Base-by-base conservation (phyloP, 2,329 filamentous ascomycete genomes). In the Lachnellula occidentalis region DNA sequence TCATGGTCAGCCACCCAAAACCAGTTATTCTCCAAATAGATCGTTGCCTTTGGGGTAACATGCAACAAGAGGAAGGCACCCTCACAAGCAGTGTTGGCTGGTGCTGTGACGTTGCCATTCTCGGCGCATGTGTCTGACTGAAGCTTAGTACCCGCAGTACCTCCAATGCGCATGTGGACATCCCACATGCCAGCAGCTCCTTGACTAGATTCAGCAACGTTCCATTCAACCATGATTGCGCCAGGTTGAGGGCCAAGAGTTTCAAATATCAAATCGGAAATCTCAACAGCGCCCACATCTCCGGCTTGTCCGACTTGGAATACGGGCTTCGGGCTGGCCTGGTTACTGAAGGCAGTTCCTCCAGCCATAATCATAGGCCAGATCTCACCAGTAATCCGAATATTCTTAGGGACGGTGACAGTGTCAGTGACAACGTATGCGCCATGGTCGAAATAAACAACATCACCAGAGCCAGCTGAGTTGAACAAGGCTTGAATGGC, bases 1-100 rank as follows among this genome's bases (percentile, higher is more conserved):
- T 95, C 89, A 75, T 96, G 91, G 70, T 96, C 91, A 2, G 91
- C 84, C 46, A 90, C 87, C 90, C 91, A 95, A 71, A 89, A 86
- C 89, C 90, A 95, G 46, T 79, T 84, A 74, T 95, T 95, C 76
- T 96, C 92, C 45, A 95, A 76, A 73, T 95, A 95, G 45, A 83
- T 82, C 37, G 83, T 86, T 50, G 80, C 79, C 34, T 76, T 68
- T n/a, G 72, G 56, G 2, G 84, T 87, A 49, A 88, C 67, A 69
- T 88, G 85, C 41, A 88, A 71, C 61, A 89, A 73, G 69, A 88
- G 70, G 71, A 90, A 94, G 24, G 88, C 81, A 34, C 86, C 91
- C 37, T 86, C 78, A 72, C 91, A 96, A 36, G 82, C 75, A 2
- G 79, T 67, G 59, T 88, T 84, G 61, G 85, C 79, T 3, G 73